A percentile compares a stretch with the other conserved stretches of the same genome.
These are phyloP conservation scores for Nothophytophthora sp. DNA, from an alignment of 352 stramenopile genomes.

Conservation along the genomic window DNA sequence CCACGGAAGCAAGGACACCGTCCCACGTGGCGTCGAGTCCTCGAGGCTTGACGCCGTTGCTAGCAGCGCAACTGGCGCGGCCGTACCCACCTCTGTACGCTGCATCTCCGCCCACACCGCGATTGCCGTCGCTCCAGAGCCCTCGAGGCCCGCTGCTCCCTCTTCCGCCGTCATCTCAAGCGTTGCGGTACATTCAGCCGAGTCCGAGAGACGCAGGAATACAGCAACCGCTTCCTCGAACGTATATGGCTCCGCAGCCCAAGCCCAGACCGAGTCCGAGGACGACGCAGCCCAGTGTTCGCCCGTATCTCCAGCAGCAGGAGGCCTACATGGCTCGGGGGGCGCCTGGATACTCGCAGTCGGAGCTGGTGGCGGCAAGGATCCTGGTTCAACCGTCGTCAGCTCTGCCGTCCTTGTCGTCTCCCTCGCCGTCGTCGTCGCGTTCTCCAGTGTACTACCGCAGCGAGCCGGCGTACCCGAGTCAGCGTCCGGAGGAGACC, in stretches of 20 bases:
- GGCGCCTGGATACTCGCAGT: constrained; percentile 26
- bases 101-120: constrained; percentile 5
- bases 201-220: neutral
- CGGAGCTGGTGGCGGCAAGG: constrained; percentile 31
- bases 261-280: too few relatives aligned
- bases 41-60: neutral
- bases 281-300: neutral
- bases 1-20: constrained; percentile 2
- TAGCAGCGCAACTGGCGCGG: constrained; percentile 7
- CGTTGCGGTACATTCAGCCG: neutral
- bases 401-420: neutral
- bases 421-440: neutral
- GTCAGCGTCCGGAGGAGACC: too few relatives aligned
- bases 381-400: constrained; percentile 20
- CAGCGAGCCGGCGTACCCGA: too few relatives aligned
- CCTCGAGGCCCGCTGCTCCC: constrained; percentile 10
- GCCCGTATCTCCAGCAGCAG: constrained; percentile 16
- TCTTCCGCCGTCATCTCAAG: neutral
- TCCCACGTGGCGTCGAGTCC: neutral
- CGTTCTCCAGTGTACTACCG: constrained; percentile 7
- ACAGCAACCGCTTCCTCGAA: too few relatives aligned
- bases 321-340: neutral
- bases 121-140: constrained; percentile 14
- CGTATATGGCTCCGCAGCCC: too few relatives aligned
- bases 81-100: neutral